Percentiles rank a stretch among this genome's conserved stretches.
Evolutionary conservation across 2,329 filamentous ascomycete species (phyloP).

Genomic region (Fusarium phyllophilum): DNA sequence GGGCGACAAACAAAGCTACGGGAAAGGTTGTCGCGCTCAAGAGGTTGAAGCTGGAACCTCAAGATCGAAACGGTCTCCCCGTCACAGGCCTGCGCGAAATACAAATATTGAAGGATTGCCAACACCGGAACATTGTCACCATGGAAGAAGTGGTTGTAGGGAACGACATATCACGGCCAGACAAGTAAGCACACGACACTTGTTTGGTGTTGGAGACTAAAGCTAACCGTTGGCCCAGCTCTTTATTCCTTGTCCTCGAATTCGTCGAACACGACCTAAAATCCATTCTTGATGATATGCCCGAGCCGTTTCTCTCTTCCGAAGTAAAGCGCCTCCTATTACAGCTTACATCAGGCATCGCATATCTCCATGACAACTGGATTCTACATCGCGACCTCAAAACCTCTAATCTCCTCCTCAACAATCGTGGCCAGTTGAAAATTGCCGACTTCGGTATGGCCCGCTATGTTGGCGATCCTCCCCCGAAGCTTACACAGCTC

Average conservation of each 20-base stretch:
- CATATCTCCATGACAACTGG: slow-evolving; percentile 88
- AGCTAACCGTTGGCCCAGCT: slow-evolving; percentile 56
- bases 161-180: slow-evolving; percentile 63
- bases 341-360: slow-evolving; percentile 82
- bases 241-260: slow-evolving; percentile 92
- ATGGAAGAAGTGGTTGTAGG: slow-evolving; percentile 88
- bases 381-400: slow-evolving; percentile 95
- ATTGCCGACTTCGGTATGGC: slow-evolving; percentile 99
- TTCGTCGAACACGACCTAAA: slow-evolving; percentile 98
- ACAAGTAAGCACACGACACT: slow-evolving; percentile 57
- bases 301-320: slow-evolving; percentile 89
- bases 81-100: slow-evolving; percentile 95
- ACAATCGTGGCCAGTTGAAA: slow-evolving; percentile 93
- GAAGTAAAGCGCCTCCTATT: slow-evolving; percentile 91
- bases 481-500: slow-evolving; percentile 83
- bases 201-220: slow-evolving; percentile 17
- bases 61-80: slow-evolving; percentile 80
- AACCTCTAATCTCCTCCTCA: slow-evolving; percentile 92
- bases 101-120: slow-evolving; percentile 83
- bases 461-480: slow-evolving; percentile 83
- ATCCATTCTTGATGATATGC: slow-evolving; percentile 91
- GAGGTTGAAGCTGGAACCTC: slow-evolving; percentile 87
- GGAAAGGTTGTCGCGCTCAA: slow-evolving; percentile 91
- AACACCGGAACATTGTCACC: slow-evolving; percentile 83
- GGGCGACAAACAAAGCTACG: slow-evolving; percentile 78